Percentiles rank a stretch among this genome's conserved stretches.
Evolutionary conservation across 2,329 filamentous ascomycete species (phyloP).

Genomic region (Orbilia oligospora): DNA sequence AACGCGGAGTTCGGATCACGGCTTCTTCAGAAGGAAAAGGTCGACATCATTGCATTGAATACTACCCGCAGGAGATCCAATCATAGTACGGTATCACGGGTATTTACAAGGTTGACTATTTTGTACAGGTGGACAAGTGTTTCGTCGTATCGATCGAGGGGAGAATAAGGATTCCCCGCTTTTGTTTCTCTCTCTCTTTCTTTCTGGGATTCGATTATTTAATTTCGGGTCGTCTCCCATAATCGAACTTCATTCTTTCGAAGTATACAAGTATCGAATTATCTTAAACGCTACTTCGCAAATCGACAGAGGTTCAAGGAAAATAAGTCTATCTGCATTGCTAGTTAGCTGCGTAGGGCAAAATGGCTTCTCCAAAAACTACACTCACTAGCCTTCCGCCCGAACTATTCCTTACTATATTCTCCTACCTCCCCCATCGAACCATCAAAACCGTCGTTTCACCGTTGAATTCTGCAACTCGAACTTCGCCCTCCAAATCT

Average conservation of each 20-base stretch:
- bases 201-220: neutral
- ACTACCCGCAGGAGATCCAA: neutral
- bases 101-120: slow-evolving; percentile 6
- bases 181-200: neutral
- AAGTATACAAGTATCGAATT: too few relatives aligned
- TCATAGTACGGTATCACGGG: neutral
- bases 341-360: too few relatives aligned
- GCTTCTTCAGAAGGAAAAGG: neutral
- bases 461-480: slow-evolving; percentile 9
- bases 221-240: neutral
- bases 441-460: slow-evolving; percentile 39
- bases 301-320: neutral
- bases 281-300: neutral
- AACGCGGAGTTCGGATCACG: slow-evolving; percentile 32
- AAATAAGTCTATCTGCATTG: neutral
- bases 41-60: slow-evolving; percentile 45
- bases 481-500: slow-evolving; percentile 37
- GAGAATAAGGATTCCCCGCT: neutral
- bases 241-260: neutral
- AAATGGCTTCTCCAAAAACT: neutral
- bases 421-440: slow-evolving; percentile 38
- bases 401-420: slow-evolving; percentile 47
- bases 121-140: neutral
- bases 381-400: slow-evolving; percentile 31
- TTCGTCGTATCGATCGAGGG: neutral